Evolutionary conservation across 306 rosid genomes (phyloP), one percentile per base, ranked within the genome.

Genomic region (Carpinus fangiana): DNA sequence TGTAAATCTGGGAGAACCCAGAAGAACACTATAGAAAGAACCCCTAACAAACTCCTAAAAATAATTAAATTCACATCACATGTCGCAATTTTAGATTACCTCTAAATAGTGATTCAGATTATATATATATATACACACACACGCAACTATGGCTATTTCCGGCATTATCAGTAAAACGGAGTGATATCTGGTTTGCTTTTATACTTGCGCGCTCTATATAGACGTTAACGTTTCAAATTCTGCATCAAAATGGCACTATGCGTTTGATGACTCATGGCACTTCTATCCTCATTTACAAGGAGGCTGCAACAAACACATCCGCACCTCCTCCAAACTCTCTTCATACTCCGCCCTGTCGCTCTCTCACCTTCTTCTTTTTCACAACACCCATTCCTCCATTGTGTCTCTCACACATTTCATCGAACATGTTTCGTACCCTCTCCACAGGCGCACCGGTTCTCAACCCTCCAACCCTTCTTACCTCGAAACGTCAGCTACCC

Each of bases 331-430:
- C 70, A 53, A 5, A 82, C 86, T 17, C 57, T 26, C 70, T 21
- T 23, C 14, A 14, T 48, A 12, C 60, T 43, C 2, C 72, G 48
- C 4, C 57, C 47, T 43, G 53, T 64, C 46, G 56, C 51, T 48
- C 13, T 18, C 43, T 72, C 81, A 56, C 65, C 43, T 6, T 70
- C 60, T 34, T n/a, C 73, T 2, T 69, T 67, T 14, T 31, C 12
- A 41, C 8, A 8, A 38, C 21, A 18, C 8, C 21, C 50, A 7
- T 52, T 52, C 3, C 45, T 23, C 74, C 23, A 38, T 55, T 17
- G 0, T 34, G 56, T 77, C 88, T 89, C 74, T 87, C 90, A 84
- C 60, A 75, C 92, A 74, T 90, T 92, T 28, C 90, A 72, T 87
- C 96, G 52, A 87, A 91, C 94, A 84, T 34, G 67, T 92, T 31